Base-by-base conservation (phyloP, 768 basidiomycete genomes). In the Galerina marginata region DNA sequence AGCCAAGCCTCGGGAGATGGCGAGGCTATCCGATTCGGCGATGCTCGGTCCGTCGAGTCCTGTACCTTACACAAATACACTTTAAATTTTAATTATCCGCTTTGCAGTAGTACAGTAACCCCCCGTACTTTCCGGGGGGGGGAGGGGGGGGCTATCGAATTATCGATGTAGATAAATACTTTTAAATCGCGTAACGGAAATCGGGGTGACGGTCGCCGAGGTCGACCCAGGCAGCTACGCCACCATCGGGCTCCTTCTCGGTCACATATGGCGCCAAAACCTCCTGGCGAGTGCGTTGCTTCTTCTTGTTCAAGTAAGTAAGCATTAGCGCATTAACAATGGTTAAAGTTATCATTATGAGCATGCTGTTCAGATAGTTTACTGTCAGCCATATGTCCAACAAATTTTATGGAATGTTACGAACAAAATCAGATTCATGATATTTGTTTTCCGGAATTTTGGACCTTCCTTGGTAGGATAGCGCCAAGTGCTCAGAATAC, bases 401-500 rank as follows among this genome's bases (percentile, higher is more conserved):
- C 11, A 54, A 25, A 37, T 5, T 20, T 12, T 39, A 50, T 38
- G 1, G 14, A 26, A 25, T 3, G 15, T 25, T 44, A 48, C 74
- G 57, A 51, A 77, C 76, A 78, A 78, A 6, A 62, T 54, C 4
- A 77, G 59, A 55, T 76, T 71, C 66, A 77, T 71, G 38, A 74
- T 75, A 0, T 69, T 77, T 1, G 77, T 75, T 45, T 70, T 74
- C 23, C 54, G 69, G 59, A 73, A 78, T 25, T 64, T 67, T 4
- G 77, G 75, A 0, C 73, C 74, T 51, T 77, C 73, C 0, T 70
- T 77, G 0, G 75, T 74, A 16, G 76, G 76, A 63, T 73, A 76
- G 9, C 71, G 60, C 77, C 76, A 78, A 11, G 77, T 77, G 52
- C 75, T 78, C 29, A 75, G 62, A 36, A 77, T 76, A 39, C 77